phyloP scores from a whole-genome alignment of 1,284 basidiomycete species.

The Singerocomus inundabilis region DNA sequence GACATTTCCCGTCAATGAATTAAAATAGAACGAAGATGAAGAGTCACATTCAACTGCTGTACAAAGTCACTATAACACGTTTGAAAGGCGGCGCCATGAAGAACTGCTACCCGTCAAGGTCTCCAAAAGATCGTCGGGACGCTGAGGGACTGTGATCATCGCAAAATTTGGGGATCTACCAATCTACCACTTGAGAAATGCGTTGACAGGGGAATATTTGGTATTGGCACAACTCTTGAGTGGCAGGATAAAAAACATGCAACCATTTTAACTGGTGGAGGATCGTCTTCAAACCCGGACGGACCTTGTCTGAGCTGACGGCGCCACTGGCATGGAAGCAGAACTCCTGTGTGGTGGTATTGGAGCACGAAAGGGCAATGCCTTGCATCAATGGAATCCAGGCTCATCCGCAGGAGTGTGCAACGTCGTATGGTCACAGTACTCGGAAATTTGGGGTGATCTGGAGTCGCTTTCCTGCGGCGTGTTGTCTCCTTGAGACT shows the following conservation, averaged over 20 bases:
- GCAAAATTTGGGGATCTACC: background rate
- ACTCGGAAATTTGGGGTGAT: background rate
- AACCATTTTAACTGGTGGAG: background rate
- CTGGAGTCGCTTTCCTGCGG: conserved; percentile 1
- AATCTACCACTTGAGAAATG: background rate
- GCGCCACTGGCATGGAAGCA: conserved; percentile 4
- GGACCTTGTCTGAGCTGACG: background rate
- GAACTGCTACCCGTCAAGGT: background rate
- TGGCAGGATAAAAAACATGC: conserved; percentile 1
- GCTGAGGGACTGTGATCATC: background rate
- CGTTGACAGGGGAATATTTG: background rate
- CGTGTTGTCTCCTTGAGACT: conserved; percentile 6
- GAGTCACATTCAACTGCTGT: background rate
- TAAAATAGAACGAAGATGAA: background rate
- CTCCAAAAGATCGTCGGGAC: background rate
- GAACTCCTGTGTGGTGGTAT: conserved; percentile 3
- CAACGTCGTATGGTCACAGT: background rate
- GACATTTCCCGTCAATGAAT: conserved; percentile 1
- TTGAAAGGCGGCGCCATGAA: background rate
- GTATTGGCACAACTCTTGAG: background rate
- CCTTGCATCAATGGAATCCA: background rate
- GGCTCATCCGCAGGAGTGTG: background rate
- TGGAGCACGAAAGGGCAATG: background rate
- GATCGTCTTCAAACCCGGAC: background rate
- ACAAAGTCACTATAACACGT: background rate